Conservation (phyloP, 2,329 filamentous ascomycete species). For the Botrytis paeoniae region DNA sequence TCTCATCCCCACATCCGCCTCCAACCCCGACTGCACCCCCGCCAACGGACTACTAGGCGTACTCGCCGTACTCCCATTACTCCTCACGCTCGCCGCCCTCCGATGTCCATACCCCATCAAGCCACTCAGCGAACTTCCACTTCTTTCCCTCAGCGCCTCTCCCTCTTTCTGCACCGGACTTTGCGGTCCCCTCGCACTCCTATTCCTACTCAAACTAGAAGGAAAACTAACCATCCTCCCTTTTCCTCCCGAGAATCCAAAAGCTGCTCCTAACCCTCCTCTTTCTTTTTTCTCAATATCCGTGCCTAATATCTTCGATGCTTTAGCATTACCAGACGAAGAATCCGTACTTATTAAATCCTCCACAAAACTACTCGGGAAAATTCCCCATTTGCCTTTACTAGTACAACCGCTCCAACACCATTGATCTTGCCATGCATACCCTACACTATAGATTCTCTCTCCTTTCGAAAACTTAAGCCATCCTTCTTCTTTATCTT, state of each 20-base stretch:
- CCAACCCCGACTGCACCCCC: not conserved
- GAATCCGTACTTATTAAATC: constrained; percentile 20
- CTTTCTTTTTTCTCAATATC: constrained; percentile 20
- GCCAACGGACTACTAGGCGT: constrained; percentile 10
- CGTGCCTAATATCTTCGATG: constrained; percentile 1
- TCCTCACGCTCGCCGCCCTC: constrained; percentile 17
- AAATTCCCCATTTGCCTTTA: constrained; percentile 37
- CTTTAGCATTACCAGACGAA: constrained; percentile 6
- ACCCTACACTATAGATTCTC: constrained; percentile 33
- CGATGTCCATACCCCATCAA: constrained; percentile 12
- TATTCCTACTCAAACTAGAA: constrained; percentile 6
- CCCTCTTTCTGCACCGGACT: not conserved
- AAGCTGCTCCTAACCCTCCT: constrained; percentile 2
- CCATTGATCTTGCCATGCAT: constrained; percentile 35
- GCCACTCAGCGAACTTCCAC: constrained; percentile 11
- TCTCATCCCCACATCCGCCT: not conserved
- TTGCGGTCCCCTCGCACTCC: not conserved
- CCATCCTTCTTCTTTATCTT: constrained; percentile 34
- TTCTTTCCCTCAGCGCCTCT: not conserved
- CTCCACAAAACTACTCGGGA: constrained; percentile 34
- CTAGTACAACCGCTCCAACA: constrained; percentile 35
- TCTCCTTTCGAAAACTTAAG: constrained; percentile 36
- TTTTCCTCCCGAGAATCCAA: not conserved
- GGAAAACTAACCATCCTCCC: constrained; percentile 12
- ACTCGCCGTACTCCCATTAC: constrained; percentile 16